phyloP scores from a whole-genome alignment of 225 moss, liverwort and hornwort species.

The Bryoerythrophyllum caledonicum region DNA sequence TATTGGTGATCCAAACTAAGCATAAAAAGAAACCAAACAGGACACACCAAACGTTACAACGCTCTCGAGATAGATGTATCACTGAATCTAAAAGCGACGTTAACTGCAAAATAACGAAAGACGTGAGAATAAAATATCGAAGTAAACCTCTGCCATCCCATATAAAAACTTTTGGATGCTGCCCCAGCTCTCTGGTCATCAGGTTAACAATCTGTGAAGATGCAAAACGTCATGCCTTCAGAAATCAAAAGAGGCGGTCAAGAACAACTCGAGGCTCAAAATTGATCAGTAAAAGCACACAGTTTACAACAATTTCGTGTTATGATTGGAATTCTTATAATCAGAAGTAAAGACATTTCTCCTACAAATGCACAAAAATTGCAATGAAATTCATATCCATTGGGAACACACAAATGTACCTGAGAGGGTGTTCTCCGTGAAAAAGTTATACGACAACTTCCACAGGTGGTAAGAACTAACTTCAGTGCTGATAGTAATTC shows the following conservation, averaged over 20 bases:
- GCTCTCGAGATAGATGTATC: neutral
- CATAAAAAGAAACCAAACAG: neutral
- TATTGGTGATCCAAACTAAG: neutral
- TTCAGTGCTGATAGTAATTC: slow-evolving; percentile 79
- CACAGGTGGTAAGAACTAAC: slow-evolving; percentile 68
- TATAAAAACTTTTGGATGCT: slow-evolving; percentile 66
- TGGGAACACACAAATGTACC: slow-evolving; percentile 38
- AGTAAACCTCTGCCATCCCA: slow-evolving; percentile 88
- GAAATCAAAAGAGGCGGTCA: neutral
- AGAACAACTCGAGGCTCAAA: neutral
- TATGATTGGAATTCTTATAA: neutral
- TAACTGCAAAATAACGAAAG: neutral
- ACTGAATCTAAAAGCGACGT: neutral
- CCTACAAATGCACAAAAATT: neutral
- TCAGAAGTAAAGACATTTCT: neutral
- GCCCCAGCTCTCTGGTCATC: slow-evolving; percentile 63
- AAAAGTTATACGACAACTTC: slow-evolving; percentile 78
- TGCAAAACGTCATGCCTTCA: neutral
- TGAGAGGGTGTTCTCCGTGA: slow-evolving; percentile 73
- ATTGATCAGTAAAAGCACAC: neutral
- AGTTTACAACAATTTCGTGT: neutral
- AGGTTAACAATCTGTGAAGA: slow-evolving; percentile 54
- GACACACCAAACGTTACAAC: neutral
- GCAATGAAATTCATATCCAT: neutral
- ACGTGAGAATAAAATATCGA: neutral